Evolutionary conservation across 768 basidiomycete species (phyloP).

Genomic region (Podaxis sp.): DNA sequence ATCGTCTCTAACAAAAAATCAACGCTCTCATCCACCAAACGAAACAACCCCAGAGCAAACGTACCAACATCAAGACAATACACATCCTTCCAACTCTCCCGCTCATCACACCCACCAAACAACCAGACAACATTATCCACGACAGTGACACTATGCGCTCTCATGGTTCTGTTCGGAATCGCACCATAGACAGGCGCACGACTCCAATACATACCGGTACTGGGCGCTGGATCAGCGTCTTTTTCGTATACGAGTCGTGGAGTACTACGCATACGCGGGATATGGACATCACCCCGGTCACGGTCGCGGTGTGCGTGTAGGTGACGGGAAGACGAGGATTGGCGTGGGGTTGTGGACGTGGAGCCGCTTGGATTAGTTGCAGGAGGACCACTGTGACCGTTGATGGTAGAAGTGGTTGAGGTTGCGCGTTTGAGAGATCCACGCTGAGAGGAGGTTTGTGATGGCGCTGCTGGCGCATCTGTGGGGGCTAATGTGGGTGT

Average conservation of each 20-base stretch:
- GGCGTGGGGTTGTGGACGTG: not conserved
- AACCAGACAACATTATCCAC: slow-evolving; percentile 85
- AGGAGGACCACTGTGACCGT: not conserved
- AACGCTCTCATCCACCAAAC: not conserved
- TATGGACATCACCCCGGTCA: slow-evolving; percentile 19
- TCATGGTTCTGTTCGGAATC: slow-evolving; percentile 65
- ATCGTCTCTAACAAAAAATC: slow-evolving; percentile 69
- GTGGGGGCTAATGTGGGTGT: not conserved
- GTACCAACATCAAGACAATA: slow-evolving; percentile 85
- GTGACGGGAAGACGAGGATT: slow-evolving; percentile 22
- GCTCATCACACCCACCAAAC: slow-evolving; percentile 87
- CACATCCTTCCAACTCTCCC: slow-evolving; percentile 70
- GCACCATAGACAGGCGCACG: slow-evolving; percentile 76
- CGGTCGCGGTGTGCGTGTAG: slow-evolving; percentile 10
- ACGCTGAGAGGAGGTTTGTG: not conserved
- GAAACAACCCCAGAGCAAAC: slow-evolving; percentile 15
- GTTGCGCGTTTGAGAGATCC: slow-evolving; percentile 2
- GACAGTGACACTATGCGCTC: slow-evolving; percentile 83
- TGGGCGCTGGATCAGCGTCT: slow-evolving; percentile 58
- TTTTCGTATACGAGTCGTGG: slow-evolving; percentile 65
- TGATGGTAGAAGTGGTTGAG: not conserved
- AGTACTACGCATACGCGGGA: slow-evolving; percentile 25
- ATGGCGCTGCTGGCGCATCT: no score
- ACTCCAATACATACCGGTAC: slow-evolving; percentile 86
- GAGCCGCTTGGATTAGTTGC: not conserved